Evolutionary conservation across 805 yeast genomes (phyloP).

Genomic region (Yarrowia sp.): DNA sequence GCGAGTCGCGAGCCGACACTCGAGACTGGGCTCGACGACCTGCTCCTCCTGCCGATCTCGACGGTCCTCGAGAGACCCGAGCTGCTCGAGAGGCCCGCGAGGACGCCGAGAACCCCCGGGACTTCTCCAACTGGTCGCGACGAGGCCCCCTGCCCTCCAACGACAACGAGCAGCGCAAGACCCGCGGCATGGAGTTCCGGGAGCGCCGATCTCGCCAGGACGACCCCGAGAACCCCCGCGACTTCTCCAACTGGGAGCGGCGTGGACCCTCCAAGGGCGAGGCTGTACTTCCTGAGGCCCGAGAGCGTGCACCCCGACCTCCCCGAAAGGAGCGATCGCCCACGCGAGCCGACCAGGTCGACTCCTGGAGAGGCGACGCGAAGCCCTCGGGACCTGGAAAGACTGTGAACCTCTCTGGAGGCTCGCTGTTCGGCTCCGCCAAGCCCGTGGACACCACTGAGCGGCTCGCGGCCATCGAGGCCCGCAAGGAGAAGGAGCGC

Average conservation of each 20-base stretch:
- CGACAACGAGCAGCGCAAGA: slow-evolving; percentile 43
- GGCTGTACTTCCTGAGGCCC: slow-evolving; percentile 28
- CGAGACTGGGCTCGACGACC: slow-evolving; percentile 41
- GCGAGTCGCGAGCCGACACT: slow-evolving; percentile 42
- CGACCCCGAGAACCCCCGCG: slow-evolving; percentile 48
- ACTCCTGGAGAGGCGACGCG: slow-evolving; percentile 41
- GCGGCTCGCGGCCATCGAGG: slow-evolving; percentile 62
- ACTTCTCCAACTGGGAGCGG: slow-evolving; percentile 41
- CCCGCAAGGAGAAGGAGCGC: slow-evolving; percentile 32
- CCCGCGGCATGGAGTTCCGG: slow-evolving; percentile 25
- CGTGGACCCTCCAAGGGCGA: slow-evolving; percentile 34
- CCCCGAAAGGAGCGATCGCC: slow-evolving; percentile 33
- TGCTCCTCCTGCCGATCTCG: slow-evolving; percentile 37
- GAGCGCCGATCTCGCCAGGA: slow-evolving; percentile 24
- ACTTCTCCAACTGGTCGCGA: slow-evolving; percentile 39
- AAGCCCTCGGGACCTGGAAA: slow-evolving; percentile 32
- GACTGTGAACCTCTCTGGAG: slow-evolving; percentile 17
- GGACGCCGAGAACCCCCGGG: slow-evolving; percentile 37
- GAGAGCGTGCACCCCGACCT: slow-evolving; percentile 30
- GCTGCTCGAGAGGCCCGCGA: slow-evolving; percentile 35
- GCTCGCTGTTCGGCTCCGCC: slow-evolving; percentile 73
- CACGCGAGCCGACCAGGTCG: slow-evolving; percentile 30
- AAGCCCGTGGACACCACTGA: slow-evolving; percentile 78
- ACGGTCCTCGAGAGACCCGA: slow-evolving; percentile 35
- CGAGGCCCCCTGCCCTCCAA: slow-evolving; percentile 51